phyloP scores from a whole-genome alignment of 768 basidiomycete species.

The Serendipita vermifera region DNA sequence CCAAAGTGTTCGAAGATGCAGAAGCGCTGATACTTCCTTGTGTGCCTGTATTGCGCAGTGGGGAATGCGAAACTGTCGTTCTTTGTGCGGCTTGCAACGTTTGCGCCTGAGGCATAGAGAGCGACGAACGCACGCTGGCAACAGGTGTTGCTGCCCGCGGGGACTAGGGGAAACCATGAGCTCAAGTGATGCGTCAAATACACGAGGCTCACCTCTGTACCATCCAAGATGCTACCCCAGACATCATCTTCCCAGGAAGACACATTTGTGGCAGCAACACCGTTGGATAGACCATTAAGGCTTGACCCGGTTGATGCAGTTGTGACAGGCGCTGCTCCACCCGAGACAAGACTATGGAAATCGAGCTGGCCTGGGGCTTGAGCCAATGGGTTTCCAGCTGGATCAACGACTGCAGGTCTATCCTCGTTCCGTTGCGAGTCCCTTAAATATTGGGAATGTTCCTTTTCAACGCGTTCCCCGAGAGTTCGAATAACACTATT shows the following conservation, averaged over 20 bases:
- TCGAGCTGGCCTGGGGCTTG: slow-evolving; percentile 44
- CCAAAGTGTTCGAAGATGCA: background rate
- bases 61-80: background rate
- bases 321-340: slow-evolving; percentile 30
- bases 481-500: slow-evolving; percentile 28
- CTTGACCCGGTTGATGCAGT: background rate
- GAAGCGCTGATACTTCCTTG: background rate
- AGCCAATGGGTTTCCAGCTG: slow-evolving; percentile 20
- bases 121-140: background rate
- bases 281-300: slow-evolving; percentile 18
- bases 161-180: slow-evolving; percentile 15
- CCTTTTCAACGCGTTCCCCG: slow-evolving; percentile 76
- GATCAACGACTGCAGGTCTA: slow-evolving; percentile 40
- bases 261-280: slow-evolving; percentile 25
- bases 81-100: background rate
- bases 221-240: slow-evolving; percentile 65
- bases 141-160: slow-evolving; percentile 19
- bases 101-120: background rate
- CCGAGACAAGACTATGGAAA: slow-evolving; percentile 70
- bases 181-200: slow-evolving; percentile 1
- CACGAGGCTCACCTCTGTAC: slow-evolving; percentile 24
- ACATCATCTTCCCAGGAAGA: slow-evolving; percentile 68
- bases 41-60: background rate
- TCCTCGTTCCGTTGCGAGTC: slow-evolving; percentile 88
- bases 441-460: slow-evolving; percentile 83